These are phyloP conservation scores for Pseudomonodictys pantanalensis DNA, from an alignment of 495 filamentous ascomycete genomes.

Conservation along the genomic window DNA sequence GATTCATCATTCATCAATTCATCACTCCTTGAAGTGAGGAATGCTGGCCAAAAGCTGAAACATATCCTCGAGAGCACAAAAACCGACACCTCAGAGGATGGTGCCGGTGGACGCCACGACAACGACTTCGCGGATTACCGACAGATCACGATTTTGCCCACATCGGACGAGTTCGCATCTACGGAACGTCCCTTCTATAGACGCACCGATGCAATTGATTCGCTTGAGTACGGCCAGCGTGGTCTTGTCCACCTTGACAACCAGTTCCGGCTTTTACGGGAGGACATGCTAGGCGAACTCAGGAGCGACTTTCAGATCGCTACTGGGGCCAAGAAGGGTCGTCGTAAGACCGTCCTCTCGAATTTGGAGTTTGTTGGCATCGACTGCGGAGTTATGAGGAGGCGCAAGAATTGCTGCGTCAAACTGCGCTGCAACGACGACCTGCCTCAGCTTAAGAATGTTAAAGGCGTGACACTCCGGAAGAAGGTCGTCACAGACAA, in stretches of 20 bases:
- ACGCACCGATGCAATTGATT: slow-evolving; percentile 29
- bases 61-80: slow-evolving; percentile 40
- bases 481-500: slow-evolving; percentile 51
- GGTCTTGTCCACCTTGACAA: slow-evolving; percentile 63
- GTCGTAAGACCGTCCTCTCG: not conserved
- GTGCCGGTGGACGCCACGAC: slow-evolving; percentile 72
- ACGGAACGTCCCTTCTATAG: slow-evolving; percentile 59
- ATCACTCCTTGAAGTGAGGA: slow-evolving; percentile 12
- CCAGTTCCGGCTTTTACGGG: slow-evolving; percentile 72
- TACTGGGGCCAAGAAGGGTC: slow-evolving; percentile 24
- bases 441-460: slow-evolving; percentile 44
- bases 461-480: slow-evolving; percentile 34
- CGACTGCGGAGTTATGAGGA: slow-evolving; percentile 25
- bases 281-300: slow-evolving; percentile 70
- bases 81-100: slow-evolving; percentile 5
- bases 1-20: slow-evolving; percentile 14
- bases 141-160: slow-evolving; percentile 64
- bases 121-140: slow-evolving; percentile 68
- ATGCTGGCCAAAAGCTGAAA: slow-evolving; percentile 43
- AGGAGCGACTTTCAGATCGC: slow-evolving; percentile 50
- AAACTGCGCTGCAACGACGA: slow-evolving; percentile 42
- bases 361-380: slow-evolving; percentile 12
- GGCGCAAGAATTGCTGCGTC: slow-evolving; percentile 17
- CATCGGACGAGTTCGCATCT: slow-evolving; percentile 63
- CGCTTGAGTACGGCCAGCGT: slow-evolving; percentile 35